Base-by-base conservation (phyloP, 768 basidiomycete genomes). In the Pleurotus tuoliensis region DNA sequence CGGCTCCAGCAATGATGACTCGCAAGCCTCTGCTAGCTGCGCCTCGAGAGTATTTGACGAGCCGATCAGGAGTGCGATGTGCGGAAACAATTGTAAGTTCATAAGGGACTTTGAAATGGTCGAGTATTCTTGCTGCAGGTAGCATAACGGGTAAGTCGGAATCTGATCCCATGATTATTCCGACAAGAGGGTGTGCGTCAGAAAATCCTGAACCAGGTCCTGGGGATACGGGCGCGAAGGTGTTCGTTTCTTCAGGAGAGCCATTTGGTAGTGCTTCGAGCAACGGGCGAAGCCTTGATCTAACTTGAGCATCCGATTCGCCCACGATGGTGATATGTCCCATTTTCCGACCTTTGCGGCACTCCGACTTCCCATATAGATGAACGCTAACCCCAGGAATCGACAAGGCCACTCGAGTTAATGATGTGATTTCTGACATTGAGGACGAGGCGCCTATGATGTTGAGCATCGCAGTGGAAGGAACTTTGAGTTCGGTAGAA, bases 131-230 rank as follows among this genome's bases (percentile, higher is more conserved):
- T 0, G 96, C 90, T 13, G 91, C 92, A 4, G 94, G 88, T 13
- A 91, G 79, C 88, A 99, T 94, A 16, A 87, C 84, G 0, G 93
- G 91, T n/a, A 99, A 75, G 69, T 99, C 97, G 12, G 96, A 98
- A 71, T 98, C 96, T 8, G 94, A 96, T 15, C 97, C 97, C 97
- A 98, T 99, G 68, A 99, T 94, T 58, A 99, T 81, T 0, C 91
- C 89, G 0, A 98, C 91, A 9, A 98, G 78, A 5, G 96, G 94
- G 50, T 83, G 76, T 0, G 72, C 67, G 65, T 87, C 81, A 5
- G 92, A 82, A 66, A 81, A 76, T 1, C 82, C 82, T 15, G 77
- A 73, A 1, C 77, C 73, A 1, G 78, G 73, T 2, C 63, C 55
- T 1, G 78, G 76, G 0, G 75, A 63, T 0, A 67, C 62, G 0